Conservation (phyloP, 2,329 filamentous ascomycete species). For the Trichoderma sp. region DNA sequence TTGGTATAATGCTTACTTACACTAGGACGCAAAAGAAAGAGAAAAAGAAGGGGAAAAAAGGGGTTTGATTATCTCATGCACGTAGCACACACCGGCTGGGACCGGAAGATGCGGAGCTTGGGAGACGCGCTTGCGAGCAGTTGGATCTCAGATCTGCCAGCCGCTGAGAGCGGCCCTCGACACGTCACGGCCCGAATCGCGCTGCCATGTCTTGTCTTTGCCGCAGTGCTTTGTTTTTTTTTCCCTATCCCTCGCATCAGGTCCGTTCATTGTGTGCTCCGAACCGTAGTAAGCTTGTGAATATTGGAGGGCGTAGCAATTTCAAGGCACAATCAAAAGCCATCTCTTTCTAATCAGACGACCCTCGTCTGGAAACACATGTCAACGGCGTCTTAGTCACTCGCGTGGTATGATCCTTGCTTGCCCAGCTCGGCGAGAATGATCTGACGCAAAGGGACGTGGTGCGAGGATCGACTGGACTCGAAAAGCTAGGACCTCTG, state of each 20-base stretch:
- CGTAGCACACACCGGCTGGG: conserved; percentile 3
- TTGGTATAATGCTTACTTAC: not conserved
- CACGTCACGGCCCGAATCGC: conserved; percentile 21
- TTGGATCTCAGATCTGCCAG: conserved; percentile 16
- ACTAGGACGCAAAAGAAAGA: not conserved
- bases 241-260: not conserved
- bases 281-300: not conserved
- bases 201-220: not conserved
- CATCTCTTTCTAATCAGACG: not conserved
- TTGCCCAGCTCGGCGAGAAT: not conserved
- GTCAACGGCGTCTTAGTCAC: not conserved
- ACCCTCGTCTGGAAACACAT: not conserved
- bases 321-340: not conserved
- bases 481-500: not conserved
- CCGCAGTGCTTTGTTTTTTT: not conserved
- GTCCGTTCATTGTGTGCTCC: not conserved
- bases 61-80: not conserved
- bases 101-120: conserved; percentile 10
- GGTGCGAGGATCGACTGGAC: conserved; percentile 7
- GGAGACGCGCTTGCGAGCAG: not conserved
- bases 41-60: not conserved
- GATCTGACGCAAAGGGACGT: conserved; percentile 18
- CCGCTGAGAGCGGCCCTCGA: conserved; percentile 2
- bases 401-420: conserved; percentile 8
- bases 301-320: not conserved